Percentiles rank a stretch among this genome's conserved stretches.
These are phyloP conservation scores for Vitis hybrid DNA, from an alignment of 177 flowering plant species.

Conservation along the genomic window DNA sequence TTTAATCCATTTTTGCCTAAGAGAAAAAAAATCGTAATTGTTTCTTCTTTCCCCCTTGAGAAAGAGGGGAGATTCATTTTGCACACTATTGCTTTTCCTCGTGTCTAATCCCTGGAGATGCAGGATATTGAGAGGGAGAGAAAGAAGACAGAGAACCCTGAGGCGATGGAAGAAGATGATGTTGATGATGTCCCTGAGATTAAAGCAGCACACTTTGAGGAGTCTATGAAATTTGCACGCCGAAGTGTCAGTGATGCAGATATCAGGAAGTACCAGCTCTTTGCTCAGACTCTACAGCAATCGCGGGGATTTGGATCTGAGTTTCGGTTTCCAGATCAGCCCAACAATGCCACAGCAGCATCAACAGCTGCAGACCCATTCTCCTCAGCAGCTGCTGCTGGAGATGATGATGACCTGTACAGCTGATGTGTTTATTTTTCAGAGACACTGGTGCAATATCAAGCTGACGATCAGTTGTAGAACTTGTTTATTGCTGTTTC, in stretches of 20 bases:
- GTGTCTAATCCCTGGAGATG: not conserved
- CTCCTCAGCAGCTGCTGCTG: constrained; percentile 33
- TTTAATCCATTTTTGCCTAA: no score
- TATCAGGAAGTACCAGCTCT: constrained; percentile 54
- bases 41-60: not conserved
- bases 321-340: constrained; percentile 46
- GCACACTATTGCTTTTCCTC: not conserved
- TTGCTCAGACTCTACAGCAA: constrained; percentile 63
- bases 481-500: no score
- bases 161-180: constrained; percentile 68
- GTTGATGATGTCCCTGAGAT: constrained; percentile 55
- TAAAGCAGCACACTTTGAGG: constrained; percentile 58
- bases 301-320: constrained; percentile 64
- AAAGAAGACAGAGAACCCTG: constrained; percentile 46
- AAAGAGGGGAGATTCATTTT: not conserved
- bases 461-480: not conserved
- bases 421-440: constrained; percentile 12
- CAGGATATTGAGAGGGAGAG: constrained; percentile 65
- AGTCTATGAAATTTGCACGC: constrained; percentile 65
- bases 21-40: no score
- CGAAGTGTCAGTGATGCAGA: constrained; percentile 67
- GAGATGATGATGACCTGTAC: constrained; percentile 49
- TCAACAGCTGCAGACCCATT: constrained; percentile 42
- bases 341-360: constrained; percentile 26
- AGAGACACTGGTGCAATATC: not conserved